Percentiles rank a stretch among this genome's conserved stretches.
phyloP scores from a whole-genome alignment of 257 asterid species.

The Buddleja alternifolia region DNA sequence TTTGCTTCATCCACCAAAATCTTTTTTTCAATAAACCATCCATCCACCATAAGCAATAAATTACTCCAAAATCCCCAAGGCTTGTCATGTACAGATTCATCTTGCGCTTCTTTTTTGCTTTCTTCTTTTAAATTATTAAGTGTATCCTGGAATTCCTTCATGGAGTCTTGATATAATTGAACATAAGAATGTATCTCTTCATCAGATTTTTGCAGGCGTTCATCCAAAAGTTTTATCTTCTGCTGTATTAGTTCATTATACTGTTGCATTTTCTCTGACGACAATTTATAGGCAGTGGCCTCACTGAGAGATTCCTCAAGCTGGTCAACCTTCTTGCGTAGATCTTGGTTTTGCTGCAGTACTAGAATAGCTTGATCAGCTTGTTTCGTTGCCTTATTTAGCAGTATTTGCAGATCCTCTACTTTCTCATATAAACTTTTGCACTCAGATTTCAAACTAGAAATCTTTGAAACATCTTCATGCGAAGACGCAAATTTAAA shows the following conservation, averaged over 20 bases:
- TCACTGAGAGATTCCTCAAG: constrained; percentile 87
- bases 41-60: constrained; percentile 84
- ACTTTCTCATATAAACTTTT: constrained; percentile 67
- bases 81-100: constrained; percentile 56
- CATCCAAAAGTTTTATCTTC: constrained; percentile 76
- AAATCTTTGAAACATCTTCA: constrained; percentile 64
- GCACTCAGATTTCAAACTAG: constrained; percentile 70
- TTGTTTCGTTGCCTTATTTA: constrained; percentile 72
- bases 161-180: constrained; percentile 77
- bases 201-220: constrained; percentile 83
- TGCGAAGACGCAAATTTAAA: constrained; percentile 70
- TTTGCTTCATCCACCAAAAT: constrained; percentile 65
- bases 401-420: constrained; percentile 64
- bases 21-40: constrained; percentile 93
- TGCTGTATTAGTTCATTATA: constrained; percentile 80
- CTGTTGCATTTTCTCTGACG: constrained; percentile 81
- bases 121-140: constrained; percentile 67
- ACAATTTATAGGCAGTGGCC: constrained; percentile 69
- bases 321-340: constrained; percentile 72
- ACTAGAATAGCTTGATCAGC: constrained; percentile 77
- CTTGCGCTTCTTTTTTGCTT: constrained; percentile 52
- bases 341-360: constrained; percentile 88
- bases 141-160: constrained; percentile 89
- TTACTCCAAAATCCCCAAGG: constrained; percentile 84
- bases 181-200: constrained; percentile 78